Evolutionary conservation across 352 stramenopile species (phyloP).

Genomic region (Aphanomyces stellatus): DNA sequence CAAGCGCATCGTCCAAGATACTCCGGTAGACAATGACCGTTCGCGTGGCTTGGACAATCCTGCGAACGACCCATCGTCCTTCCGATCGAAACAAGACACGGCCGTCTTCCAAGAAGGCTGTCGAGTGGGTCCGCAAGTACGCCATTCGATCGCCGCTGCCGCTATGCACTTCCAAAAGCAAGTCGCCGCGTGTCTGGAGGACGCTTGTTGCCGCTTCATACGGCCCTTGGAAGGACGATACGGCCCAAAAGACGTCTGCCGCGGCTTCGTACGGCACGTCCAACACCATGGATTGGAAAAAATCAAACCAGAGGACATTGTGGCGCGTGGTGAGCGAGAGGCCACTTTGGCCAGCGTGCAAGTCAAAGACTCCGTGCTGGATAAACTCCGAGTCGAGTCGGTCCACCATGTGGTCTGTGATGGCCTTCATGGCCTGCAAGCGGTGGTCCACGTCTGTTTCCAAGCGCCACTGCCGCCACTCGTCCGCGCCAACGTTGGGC

Average conservation of each 20-base stretch:
- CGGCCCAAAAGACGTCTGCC: neutral
- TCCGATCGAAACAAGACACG: too few species aligned
- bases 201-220: too few species aligned
- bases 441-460: neutral
- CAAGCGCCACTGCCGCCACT: constrained; percentile 14
- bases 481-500: too few species aligned
- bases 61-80: neutral
- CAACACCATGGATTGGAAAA: constrained; percentile 11
- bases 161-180: neutral
- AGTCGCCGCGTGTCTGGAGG: too few species aligned
- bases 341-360: neutral
- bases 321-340: neutral
- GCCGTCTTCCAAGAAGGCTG: too few species aligned
- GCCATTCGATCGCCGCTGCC: neutral
- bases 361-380: constrained; percentile 13
- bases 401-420: constrained; percentile 6
- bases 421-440: neutral
- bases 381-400: constrained; percentile 17
- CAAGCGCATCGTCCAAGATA: constrained; percentile 5
- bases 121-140: neutral
- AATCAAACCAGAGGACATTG: constrained; percentile 20
- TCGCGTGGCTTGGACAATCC: neutral
- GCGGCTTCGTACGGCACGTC: neutral
- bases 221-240: too few species aligned
- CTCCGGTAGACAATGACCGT: neutral